phyloP scores from a whole-genome alignment of 2,329 filamentous ascomycete species.

The Madurella fahalii region DNA sequence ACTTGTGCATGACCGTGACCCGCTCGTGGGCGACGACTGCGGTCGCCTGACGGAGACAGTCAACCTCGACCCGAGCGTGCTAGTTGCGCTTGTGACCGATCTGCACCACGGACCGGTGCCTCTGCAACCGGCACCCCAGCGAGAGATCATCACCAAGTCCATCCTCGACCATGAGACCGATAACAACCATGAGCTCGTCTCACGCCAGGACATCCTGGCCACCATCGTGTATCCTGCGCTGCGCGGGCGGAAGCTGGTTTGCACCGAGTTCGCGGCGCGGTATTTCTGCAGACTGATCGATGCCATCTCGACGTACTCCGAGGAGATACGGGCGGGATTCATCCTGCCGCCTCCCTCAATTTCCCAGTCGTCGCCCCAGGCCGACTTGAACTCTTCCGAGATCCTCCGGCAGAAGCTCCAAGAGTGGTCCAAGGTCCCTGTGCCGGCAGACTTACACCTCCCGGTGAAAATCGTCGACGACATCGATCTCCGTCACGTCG shows the following conservation, averaged over 20 bases:
- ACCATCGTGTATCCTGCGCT: constrained; percentile 59
- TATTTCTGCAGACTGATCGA: constrained; percentile 65
- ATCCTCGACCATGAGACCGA: constrained; percentile 53
- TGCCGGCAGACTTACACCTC: constrained; percentile 41
- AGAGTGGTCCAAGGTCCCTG: constrained; percentile 35
- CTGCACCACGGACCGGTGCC: constrained; percentile 54
- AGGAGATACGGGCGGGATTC: constrained; percentile 54
- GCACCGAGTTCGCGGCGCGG: constrained; percentile 60
- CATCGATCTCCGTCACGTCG: constrained; percentile 34
- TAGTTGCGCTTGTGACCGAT: constrained; percentile 70
- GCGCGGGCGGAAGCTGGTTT: constrained; percentile 53
- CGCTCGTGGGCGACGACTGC: constrained; percentile 24
- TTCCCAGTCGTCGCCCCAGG: not conserved
- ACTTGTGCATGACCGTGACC: constrained; percentile 21
- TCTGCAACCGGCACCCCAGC: constrained; percentile 43
- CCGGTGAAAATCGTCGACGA: constrained; percentile 56
- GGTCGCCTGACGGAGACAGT: constrained; percentile 34
- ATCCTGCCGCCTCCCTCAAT: constrained; percentile 40
- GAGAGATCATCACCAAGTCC: constrained; percentile 55
- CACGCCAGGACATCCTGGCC: constrained; percentile 37
- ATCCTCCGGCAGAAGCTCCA: constrained; percentile 30
- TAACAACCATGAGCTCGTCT: constrained; percentile 44
- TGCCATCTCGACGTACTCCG: constrained; percentile 58
- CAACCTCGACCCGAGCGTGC: constrained; percentile 65
- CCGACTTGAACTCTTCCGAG: not conserved